Base-by-base conservation (phyloP, 257 asterid genomes). In the Coffea canephora region DNA sequence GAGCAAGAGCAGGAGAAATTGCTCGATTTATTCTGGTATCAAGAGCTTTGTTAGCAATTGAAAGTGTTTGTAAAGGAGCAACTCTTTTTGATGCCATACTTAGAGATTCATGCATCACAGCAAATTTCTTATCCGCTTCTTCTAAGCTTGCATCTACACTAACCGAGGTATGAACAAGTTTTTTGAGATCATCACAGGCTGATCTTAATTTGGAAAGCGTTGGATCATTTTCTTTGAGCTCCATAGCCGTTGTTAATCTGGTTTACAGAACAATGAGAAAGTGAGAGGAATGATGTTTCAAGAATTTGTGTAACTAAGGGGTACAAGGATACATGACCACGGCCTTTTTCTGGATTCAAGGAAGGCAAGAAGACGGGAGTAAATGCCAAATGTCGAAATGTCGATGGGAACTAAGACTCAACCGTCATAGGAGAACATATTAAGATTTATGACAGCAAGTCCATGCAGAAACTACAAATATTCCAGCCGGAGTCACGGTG, bases 21-120 rank as follows among this genome's bases (percentile, higher is more conserved):
- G 95, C 98, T 4, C 97, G 85, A 84, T 91, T 93, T 57, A 91
- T 91, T 41, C 94, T 73, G 1, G 96, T 87, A 39, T 93, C 93
- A 9, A 93, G 91, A 16, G 98, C 91, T 79, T 87, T 93, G 73
- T 85, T 84, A 8, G 96, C 94, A 67, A 93, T 93, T 75, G 97
- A 92, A 6, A 93, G 87, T 13, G 98, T 84, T 50, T 93, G 97
- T 7, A 93, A 48, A 2, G 98, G 98, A 18, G 89, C 96, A 39
- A 91, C 78, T 77, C 86, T 87, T 78, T 74, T 87, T 16, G 97
- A 90, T 1, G 91, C 87, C 74, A 81, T 27, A 59, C 54, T 80
- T 31, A 92, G 70, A 81, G 70, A 84, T 77, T 87, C 86, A 73
- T 81, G 88, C 34, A 91, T 87, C 36, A 76, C 8, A 1, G 77